These are phyloP conservation scores for Chalciporus sphaerocephalus DNA, from an alignment of 768 basidiomycete species.

Conservation along the genomic window DNA sequence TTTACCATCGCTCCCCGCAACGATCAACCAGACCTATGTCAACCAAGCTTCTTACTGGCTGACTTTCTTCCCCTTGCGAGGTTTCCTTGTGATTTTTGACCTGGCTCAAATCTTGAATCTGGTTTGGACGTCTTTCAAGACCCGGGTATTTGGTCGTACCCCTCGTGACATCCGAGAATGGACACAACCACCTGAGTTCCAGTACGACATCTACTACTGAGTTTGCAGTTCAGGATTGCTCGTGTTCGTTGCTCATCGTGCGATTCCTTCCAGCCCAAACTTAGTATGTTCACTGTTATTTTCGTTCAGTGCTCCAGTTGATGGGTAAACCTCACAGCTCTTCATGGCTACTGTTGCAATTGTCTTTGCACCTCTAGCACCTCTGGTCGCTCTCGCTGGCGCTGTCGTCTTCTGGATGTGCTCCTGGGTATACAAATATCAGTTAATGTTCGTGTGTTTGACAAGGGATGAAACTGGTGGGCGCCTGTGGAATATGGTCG, in stretches of 20 bases:
- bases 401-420: slow-evolving; percentile 84
- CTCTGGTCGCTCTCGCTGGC: slow-evolving; percentile 79
- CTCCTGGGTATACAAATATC: slow-evolving; percentile 91
- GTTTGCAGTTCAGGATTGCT: slow-evolving; percentile 25
- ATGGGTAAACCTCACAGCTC: slow-evolving; percentile 38
- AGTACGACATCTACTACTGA: slow-evolving; percentile 81
- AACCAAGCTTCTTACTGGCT: slow-evolving; percentile 90
- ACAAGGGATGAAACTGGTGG: slow-evolving; percentile 92
- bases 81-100: slow-evolving; percentile 92
- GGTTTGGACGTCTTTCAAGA: slow-evolving; percentile 79
- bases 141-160: slow-evolving; percentile 81
- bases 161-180: slow-evolving; percentile 87
- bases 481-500: slow-evolving; percentile 91
- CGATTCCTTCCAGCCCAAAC: slow-evolving; percentile 42
- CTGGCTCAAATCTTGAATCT: slow-evolving; percentile 93
- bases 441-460: slow-evolving; percentile 91
- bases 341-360: slow-evolving; percentile 93
- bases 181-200: slow-evolving; percentile 87
- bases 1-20: slow-evolving; percentile 62
- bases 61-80: slow-evolving; percentile 91
- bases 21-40: slow-evolving; percentile 85
- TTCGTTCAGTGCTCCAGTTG: background rate
- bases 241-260: slow-evolving; percentile 1
- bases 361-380: slow-evolving; percentile 92
- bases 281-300: slow-evolving; percentile 37